These are phyloP conservation scores for Didymella pomorum DNA, from an alignment of 2,329 filamentous ascomycete species.

Conservation along the genomic window DNA sequence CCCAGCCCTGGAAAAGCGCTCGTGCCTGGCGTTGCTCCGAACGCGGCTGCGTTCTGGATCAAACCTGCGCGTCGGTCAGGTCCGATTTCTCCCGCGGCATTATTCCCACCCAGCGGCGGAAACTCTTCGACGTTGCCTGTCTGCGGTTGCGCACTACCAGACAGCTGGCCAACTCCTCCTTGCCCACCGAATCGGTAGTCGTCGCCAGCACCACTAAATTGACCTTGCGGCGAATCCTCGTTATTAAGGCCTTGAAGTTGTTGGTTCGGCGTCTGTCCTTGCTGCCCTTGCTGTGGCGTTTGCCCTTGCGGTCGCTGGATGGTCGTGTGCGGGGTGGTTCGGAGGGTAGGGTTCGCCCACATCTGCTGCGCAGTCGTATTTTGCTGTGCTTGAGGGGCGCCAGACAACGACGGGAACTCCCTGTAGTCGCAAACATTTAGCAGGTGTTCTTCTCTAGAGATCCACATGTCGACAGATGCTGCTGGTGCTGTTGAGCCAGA, in stretches of 20 bases:
- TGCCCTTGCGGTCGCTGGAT: constrained; percentile 61
- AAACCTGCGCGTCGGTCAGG: constrained; percentile 60
- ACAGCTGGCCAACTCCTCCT: constrained; percentile 61
- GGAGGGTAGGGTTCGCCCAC: constrained; percentile 66
- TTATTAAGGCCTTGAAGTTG: constrained; percentile 53
- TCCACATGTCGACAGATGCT: neutral
- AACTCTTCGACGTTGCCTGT: constrained; percentile 68
- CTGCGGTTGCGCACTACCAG: constrained; percentile 60
- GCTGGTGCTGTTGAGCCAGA: neutral
- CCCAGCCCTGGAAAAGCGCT: constrained; percentile 54
- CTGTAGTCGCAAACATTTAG: constrained; percentile 51
- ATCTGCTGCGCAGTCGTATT: constrained; percentile 61
- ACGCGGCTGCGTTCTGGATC: constrained; percentile 59
- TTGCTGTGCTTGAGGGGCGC: constrained; percentile 63
- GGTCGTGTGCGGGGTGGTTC: constrained; percentile 61
- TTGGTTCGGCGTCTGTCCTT: constrained; percentile 51
- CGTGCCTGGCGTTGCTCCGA: constrained; percentile 46
- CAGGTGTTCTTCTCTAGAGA: constrained; percentile 17
- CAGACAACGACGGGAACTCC: constrained; percentile 69
- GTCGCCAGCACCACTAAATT: constrained; percentile 61
- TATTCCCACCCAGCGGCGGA: constrained; percentile 65
- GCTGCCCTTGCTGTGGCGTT: constrained; percentile 43
- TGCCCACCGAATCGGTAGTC: constrained; percentile 67
- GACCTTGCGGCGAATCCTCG: constrained; percentile 56
- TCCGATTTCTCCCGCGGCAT: constrained; percentile 60